Conservation (phyloP, 2,329 filamentous ascomycete genomes). For the Exserohilum rostratum region DNA sequence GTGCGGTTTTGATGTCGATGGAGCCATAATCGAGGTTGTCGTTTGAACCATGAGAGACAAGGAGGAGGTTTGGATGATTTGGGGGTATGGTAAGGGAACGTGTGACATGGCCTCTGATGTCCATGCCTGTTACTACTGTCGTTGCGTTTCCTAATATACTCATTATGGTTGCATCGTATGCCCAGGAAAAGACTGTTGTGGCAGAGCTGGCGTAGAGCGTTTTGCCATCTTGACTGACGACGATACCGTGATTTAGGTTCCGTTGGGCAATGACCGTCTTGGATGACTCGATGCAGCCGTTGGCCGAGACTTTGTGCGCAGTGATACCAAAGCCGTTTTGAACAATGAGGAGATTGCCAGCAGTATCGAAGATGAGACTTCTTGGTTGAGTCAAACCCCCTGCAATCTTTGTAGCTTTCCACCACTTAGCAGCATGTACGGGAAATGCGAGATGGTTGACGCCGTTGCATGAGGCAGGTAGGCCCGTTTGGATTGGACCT, state of each 20-base stretch:
- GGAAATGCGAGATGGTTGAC: constrained; percentile 26
- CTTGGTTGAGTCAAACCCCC: constrained; percentile 49
- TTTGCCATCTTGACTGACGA: constrained; percentile 35
- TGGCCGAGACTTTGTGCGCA: constrained; percentile 46
- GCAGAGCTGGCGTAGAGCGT: constrained; percentile 39
- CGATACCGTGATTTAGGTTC: constrained; percentile 41
- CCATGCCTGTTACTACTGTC: constrained; percentile 35
- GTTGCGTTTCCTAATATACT: constrained; percentile 39
- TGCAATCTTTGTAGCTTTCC: constrained; percentile 47
- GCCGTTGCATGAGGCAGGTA: constrained; percentile 30
- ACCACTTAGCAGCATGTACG: constrained; percentile 27
- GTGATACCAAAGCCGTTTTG: constrained; percentile 49
- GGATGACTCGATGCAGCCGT: constrained; percentile 35
- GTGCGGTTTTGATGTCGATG: constrained; percentile 58
- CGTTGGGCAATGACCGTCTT: constrained; percentile 31
- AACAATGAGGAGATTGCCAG: constrained; percentile 51
- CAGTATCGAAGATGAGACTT: constrained; percentile 48
- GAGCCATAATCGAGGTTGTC: constrained; percentile 66
- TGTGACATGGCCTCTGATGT: constrained; percentile 35
- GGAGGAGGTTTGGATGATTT: constrained; percentile 53
- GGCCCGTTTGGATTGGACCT: constrained; percentile 21
- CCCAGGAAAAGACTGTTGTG: constrained; percentile 33
- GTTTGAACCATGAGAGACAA: constrained; percentile 70
- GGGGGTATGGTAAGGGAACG: constrained; percentile 32
- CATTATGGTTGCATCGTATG: constrained; percentile 31